Base-by-base conservation (phyloP, 1,284 basidiomycete genomes). In the Porogramme epimiltina region DNA sequence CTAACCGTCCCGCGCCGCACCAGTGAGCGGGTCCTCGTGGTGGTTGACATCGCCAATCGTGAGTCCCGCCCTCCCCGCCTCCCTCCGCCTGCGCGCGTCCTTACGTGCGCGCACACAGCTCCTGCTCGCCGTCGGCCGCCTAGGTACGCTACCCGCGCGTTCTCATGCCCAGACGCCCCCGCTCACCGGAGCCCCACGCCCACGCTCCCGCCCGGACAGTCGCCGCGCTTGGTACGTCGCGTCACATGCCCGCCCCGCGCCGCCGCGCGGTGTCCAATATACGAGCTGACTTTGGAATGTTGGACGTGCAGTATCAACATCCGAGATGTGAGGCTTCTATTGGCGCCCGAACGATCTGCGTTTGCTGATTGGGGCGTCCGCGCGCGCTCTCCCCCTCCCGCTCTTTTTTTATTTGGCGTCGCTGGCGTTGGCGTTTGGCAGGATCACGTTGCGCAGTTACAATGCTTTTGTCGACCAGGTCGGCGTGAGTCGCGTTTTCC, bases 21-120 rank as follows among this genome's bases (percentile, higher is more conserved):
- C 34, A 75, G 74, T 76, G 44, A 75, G 74, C 66, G 66, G 65
- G 40, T 58, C 62, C 26, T 76, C 72, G 43, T 72, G 65, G 65
- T 61, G 58, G 25, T 56, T 76, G 42, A 69, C 68, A 3, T 40
- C 60, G 11, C 72, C 74, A 2, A 72, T 78, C 19, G 76, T 76
- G 52, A 55, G 74, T 56, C 20, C 16, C 39, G n/a, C 10, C n/a
- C 20, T 34, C 24, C 8, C 23, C 25, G n/a, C 8, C 9, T 23
- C 8, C n/a, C 15, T 15, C 18, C 19, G 3, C 31, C 9, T 9
- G 20, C 23, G 6, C 23, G 16, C 26, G 4, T 16, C 22, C 34
- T 39, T 5, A n/a, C n/a, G n/a, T n/a, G n/a, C n/a, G n/a, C n/a
- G 28, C 22, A 5, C n/a, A 3, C 36, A 59, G 58, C 45, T 59